Evolutionary conservation across 805 yeast genomes (phyloP), one percentile per base, ranked within the genome.

Genomic region (Saccharomycodes ludwigii): DNA sequence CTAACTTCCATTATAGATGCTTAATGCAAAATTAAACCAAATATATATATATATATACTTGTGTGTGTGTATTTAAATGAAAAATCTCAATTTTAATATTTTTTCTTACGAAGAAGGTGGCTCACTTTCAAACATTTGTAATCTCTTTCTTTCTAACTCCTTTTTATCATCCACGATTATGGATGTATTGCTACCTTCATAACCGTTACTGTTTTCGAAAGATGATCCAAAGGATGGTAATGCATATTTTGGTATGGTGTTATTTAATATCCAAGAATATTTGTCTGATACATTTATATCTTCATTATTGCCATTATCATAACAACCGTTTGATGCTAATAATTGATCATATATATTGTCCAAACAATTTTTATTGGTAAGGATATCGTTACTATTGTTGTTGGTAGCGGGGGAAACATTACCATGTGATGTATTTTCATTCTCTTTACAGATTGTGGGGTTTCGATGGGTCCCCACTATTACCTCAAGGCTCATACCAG

Each of bases 401-500:
- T 34, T 18, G 26, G 30, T 4, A 24, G 33, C 9, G 39, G 39
- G 12, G 35, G 18, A 19, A 4, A 20, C 14, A 6, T 21, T 18
- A 18, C 12, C 32, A 12, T 21, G 10, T 14, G 18, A 27, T 31
- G 34, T 18, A 36, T 35, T 25, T 33, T 22, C 36, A 38, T 34
- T n/a, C 40, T 43, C 32, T 32, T 32, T 17, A 25, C 29, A 7
- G 28, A 14, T 26, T 33, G 34, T 31, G 35, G 23, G 27, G 42
- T 41, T 30, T 40, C 88, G 59, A 42, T 71, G 77, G 0, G 94
- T 84, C 3, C 96, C 96, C 18, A 85, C 66, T 15, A 82, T 63
- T 2, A 84, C 68, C 51, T 81, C 94, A 2, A 83, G 70, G 31
- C 85, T 81, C 47, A 83, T 58, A n/a, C 83, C 82, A 5, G 85